A percentile compares a stretch with the other conserved stretches of the same genome.
Evolutionary conservation across 495 filamentous ascomycete genomes (phyloP).

Genomic region (Usnea hakonensis): DNA sequence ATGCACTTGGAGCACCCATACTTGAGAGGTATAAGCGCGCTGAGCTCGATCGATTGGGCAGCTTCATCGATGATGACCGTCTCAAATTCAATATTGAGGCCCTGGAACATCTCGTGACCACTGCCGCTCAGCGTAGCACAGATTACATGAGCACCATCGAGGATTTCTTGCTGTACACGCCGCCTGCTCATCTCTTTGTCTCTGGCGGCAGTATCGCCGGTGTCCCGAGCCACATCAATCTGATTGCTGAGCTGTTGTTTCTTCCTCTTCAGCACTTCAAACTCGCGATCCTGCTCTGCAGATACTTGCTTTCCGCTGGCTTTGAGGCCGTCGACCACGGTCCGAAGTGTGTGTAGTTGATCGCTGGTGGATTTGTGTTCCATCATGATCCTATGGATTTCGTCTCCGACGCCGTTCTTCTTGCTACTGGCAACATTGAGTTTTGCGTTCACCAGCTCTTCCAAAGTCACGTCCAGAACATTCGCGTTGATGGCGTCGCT

Average conservation of each 20-base stretch:
- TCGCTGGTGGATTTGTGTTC: constrained; percentile 72
- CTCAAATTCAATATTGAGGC: constrained; percentile 90
- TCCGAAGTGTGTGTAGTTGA: constrained; percentile 56
- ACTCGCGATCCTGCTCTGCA: constrained; percentile 63
- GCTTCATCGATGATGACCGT: constrained; percentile 98
- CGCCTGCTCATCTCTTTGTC: constrained; percentile 80
- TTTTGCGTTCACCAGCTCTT: constrained; percentile 76
- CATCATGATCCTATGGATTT: constrained; percentile 70
- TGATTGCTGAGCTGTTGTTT: constrained; percentile 65
- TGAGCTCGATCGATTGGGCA: constrained; percentile 94
- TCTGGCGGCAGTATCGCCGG: constrained; percentile 64
- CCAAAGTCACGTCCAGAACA: constrained; percentile 86
- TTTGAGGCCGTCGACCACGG: constrained; percentile 62
- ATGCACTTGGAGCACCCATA: constrained; percentile 97
- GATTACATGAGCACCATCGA: constrained; percentile 82
- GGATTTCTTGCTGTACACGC: constrained; percentile 79
- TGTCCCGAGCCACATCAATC: constrained; percentile 80
- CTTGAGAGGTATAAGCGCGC: constrained; percentile 91
- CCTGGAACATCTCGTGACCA: constrained; percentile 96
- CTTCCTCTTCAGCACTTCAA: constrained; percentile 66
- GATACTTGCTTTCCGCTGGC: constrained; percentile 51
- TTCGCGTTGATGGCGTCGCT: constrained; percentile 88
- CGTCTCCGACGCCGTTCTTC: constrained; percentile 35
- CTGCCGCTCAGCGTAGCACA: constrained; percentile 93
- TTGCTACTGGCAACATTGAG: constrained; percentile 44